Conservation (phyloP, 2,329 filamentous ascomycete genomes). For the Polychaeton citri region DNA sequence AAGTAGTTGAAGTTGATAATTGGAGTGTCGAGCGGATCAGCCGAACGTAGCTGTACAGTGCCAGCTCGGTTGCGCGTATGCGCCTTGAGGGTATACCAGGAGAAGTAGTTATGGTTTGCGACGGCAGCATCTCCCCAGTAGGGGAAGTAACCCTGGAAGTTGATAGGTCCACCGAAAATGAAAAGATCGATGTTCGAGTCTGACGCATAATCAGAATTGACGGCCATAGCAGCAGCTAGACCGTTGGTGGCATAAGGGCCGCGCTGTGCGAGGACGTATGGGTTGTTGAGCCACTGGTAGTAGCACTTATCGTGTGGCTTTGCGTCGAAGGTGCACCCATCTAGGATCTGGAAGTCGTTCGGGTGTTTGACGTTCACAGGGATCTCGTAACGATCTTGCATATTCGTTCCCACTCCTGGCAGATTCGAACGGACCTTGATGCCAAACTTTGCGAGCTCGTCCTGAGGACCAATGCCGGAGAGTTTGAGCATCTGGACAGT, state of each 20-base stretch:
- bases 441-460: slow-evolving; percentile 24
- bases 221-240: slow-evolving; percentile 37
- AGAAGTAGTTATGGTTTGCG: slow-evolving; percentile 31
- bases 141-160: slow-evolving; percentile 43
- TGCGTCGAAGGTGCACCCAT: slow-evolving; percentile 25
- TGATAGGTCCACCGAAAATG: slow-evolving; percentile 41
- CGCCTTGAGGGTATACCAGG: slow-evolving; percentile 44
- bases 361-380: slow-evolving; percentile 33
- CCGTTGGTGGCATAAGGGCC: slow-evolving; percentile 38
- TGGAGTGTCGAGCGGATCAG: slow-evolving; percentile 51
- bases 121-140: slow-evolving; percentile 36
- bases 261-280: slow-evolving; percentile 20
- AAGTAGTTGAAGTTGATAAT: slow-evolving; percentile 51
- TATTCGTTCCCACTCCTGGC: slow-evolving; percentile 38
- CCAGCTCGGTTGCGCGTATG: slow-evolving; percentile 50
- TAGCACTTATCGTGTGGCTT: slow-evolving; percentile 27
- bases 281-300: slow-evolving; percentile 27
- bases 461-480: slow-evolving; percentile 39
- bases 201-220: slow-evolving; percentile 23
- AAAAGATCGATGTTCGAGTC: slow-evolving; percentile 39
- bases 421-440: slow-evolving; percentile 33
- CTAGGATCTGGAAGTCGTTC: slow-evolving; percentile 23
- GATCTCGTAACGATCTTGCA: slow-evolving; percentile 24
- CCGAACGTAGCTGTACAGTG: slow-evolving; percentile 45
- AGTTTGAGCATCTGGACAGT: slow-evolving; percentile 40